Conservation (phyloP, 2,329 filamentous ascomycete genomes). For the Paramyrothecium roridum region DNA sequence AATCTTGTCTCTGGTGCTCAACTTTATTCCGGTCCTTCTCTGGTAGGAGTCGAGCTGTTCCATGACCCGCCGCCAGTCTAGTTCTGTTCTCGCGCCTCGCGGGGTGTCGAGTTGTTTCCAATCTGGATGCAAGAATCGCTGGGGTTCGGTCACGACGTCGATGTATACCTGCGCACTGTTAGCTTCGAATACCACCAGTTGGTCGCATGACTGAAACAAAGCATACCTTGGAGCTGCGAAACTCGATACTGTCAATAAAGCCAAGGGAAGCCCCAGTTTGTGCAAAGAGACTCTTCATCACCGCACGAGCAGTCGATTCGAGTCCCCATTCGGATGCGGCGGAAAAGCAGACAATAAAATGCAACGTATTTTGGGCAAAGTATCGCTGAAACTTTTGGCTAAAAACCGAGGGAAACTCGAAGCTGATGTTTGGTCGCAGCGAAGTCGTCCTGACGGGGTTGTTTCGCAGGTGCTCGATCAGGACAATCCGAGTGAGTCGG, state of each 20-base stretch:
- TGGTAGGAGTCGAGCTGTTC: neutral
- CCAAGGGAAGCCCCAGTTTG: constrained; percentile 2
- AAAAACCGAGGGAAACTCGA: neutral
- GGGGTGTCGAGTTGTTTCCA: neutral
- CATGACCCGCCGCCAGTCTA: neutral
- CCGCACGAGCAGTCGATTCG: neutral
- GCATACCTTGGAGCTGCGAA: constrained; percentile 11
- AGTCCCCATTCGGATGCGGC: neutral
- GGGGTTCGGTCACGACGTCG: neutral
- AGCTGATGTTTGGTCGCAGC: neutral
- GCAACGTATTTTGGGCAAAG: neutral
- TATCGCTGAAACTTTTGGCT: constrained; percentile 1
- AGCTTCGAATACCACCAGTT: neutral
- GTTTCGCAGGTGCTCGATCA: constrained; percentile 59
- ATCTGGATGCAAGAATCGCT: neutral
- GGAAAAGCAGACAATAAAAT: constrained; percentile 5
- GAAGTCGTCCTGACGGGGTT: constrained; percentile 1
- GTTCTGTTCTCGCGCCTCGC: neutral
- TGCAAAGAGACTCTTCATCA: neutral
- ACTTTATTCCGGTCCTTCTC: neutral
- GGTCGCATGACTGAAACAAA: constrained; percentile 19
- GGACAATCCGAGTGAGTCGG: constrained; percentile 56
- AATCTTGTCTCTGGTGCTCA: neutral
- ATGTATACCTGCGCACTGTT: neutral
- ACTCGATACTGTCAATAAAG: constrained; percentile 7